phyloP scores from a whole-genome alignment of 1,284 basidiomycete species.

The Dichomitus squalens region DNA sequence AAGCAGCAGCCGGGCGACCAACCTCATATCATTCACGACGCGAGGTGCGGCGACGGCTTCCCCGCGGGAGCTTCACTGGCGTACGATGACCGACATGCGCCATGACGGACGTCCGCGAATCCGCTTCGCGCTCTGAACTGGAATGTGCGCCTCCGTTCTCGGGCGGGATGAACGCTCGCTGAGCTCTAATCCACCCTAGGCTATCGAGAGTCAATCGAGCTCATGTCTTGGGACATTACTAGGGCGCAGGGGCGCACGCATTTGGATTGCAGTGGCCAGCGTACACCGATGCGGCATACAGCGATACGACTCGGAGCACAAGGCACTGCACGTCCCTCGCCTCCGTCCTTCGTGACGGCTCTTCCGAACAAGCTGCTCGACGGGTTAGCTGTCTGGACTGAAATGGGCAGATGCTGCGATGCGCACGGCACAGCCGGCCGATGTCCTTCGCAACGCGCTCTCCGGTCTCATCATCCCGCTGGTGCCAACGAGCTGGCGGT shows the following conservation, averaged over 20 bases:
- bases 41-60: neutral
- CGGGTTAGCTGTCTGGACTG: neutral
- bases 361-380: neutral
- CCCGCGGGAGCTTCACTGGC: neutral
- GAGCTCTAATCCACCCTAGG: neutral
- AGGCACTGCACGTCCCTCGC: neutral
- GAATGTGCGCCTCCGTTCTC: neutral
- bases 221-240: no score
- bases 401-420: constrained; percentile 3
- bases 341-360: neutral
- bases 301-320: no score
- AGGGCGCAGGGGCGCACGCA: no score
- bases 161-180: neutral
- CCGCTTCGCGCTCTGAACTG: neutral
- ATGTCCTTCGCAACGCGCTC: neutral
- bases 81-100: neutral
- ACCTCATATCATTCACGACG: neutral
- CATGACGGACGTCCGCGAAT: neutral
- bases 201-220: constrained; percentile 14
- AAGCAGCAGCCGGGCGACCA: neutral
- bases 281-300: neutral
- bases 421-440: neutral
- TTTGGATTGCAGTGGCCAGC: neutral
- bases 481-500: neutral
- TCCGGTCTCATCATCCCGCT: neutral